Percentiles rank a stretch among this genome's conserved stretches.
Conservation (phyloP, 2,329 filamentous ascomycete genomes). For the Neophaeococcomyces mojaviensis region DNA sequence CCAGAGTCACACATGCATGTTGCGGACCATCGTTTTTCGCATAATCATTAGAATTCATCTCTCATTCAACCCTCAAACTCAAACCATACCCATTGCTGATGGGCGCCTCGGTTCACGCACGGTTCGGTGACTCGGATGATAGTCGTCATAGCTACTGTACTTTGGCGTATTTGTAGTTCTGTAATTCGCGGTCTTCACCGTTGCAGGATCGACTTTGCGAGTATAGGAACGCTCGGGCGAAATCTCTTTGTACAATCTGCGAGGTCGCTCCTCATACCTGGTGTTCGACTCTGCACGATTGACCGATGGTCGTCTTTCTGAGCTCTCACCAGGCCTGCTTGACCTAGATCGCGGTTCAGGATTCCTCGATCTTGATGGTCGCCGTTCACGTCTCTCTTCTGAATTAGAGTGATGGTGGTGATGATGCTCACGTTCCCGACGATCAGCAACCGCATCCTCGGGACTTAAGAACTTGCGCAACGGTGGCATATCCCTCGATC, state of each 20-base stretch:
- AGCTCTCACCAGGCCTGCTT: neutral
- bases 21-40: too few species aligned
- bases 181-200: neutral
- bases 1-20: too few species aligned
- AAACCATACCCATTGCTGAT: too few species aligned
- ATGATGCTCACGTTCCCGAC: neutral
- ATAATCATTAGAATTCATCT: too few species aligned
- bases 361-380: conserved; percentile 2
- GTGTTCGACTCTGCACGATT: conserved; percentile 2
- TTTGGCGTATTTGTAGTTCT: neutral
- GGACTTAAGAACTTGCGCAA: conserved; percentile 5
- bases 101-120: too few species aligned
- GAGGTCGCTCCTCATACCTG: neutral
- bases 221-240: conserved; percentile 1
- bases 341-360: conserved; percentile 2
- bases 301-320: conserved; percentile 3
- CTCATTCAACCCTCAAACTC: too few species aligned
- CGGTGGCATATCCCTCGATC: neutral
- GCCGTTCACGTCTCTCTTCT: conserved; percentile 1
- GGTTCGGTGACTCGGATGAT: too few species aligned
- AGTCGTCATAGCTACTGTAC: neutral
- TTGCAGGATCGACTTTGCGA: conserved; percentile 2
- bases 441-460: neutral
- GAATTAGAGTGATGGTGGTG: neutral
- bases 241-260: neutral